Conservation (phyloP, 768 basidiomycete genomes). For the Gloeopeniophorella convolvens region DNA sequence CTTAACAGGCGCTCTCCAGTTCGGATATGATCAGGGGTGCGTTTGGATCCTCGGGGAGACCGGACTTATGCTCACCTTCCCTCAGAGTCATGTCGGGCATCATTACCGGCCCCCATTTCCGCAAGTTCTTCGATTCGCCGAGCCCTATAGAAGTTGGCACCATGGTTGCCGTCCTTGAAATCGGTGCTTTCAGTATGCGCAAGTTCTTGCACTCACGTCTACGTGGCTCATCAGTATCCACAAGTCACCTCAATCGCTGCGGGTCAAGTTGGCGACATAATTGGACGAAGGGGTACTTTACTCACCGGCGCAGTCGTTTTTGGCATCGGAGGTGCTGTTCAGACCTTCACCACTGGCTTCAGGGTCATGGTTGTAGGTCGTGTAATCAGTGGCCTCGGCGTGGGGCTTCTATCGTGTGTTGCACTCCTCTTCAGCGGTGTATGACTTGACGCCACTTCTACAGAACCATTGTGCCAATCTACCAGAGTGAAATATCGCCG, state of each 20-base stretch:
- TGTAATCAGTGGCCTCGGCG: slow-evolving; percentile 80
- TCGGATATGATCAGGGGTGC: slow-evolving; percentile 86
- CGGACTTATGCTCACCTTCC: slow-evolving; percentile 15
- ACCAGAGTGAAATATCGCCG: slow-evolving; percentile 93
- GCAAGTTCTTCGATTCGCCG: slow-evolving; percentile 75
- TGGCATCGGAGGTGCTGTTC: slow-evolving; percentile 78
- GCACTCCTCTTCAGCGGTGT: neutral
- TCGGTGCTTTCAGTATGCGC: slow-evolving; percentile 79
- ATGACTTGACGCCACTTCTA: neutral
- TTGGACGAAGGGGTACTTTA: slow-evolving; percentile 81
- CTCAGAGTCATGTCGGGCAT: slow-evolving; percentile 84
- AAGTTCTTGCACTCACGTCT: neutral
- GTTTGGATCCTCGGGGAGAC: slow-evolving; percentile 9
- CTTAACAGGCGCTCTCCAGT: slow-evolving; percentile 39
- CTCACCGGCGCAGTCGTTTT: slow-evolving; percentile 80
- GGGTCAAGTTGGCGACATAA: slow-evolving; percentile 78
- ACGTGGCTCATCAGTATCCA: slow-evolving; percentile 5
- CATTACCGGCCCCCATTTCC: slow-evolving; percentile 82
- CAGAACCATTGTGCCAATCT: slow-evolving; percentile 92
- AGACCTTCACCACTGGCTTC: slow-evolving; percentile 77
- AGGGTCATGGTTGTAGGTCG: slow-evolving; percentile 78
- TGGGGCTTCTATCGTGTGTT: slow-evolving; percentile 80
- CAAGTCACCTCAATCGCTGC: slow-evolving; percentile 85
- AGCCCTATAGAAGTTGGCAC: slow-evolving; percentile 73
- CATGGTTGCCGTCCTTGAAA: slow-evolving; percentile 92